Conservation (phyloP, 768 basidiomycete species). For the Suillus ampliporus region DNA sequence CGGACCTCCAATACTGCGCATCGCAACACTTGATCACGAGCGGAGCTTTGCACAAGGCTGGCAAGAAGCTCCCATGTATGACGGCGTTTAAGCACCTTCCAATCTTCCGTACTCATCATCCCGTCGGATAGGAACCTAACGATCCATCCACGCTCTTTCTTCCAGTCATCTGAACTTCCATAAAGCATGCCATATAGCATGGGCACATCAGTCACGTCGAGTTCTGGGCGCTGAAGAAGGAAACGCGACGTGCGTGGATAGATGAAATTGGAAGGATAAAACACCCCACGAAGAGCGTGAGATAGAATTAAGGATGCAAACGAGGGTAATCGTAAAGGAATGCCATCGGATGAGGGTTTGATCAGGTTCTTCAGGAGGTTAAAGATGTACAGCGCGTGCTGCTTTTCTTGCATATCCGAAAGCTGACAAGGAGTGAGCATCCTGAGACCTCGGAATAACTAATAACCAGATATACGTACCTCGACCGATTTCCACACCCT, state of each 20-base stretch:
- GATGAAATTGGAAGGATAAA: conserved; percentile 86
- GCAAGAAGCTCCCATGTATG: conserved; percentile 91
- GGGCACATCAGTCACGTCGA: conserved; percentile 86
- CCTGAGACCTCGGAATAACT: neutral
- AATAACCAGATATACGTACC: conserved; percentile 46
- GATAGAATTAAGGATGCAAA: conserved; percentile 82
- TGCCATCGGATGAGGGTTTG: conserved; percentile 43
- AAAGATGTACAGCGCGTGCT: conserved; percentile 76
- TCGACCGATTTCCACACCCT: conserved; percentile 65
- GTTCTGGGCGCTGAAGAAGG: conserved; percentile 84
- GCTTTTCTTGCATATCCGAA: conserved; percentile 78
- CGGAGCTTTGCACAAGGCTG: conserved; percentile 75
- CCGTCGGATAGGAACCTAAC: conserved; percentile 83
- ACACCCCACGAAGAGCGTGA: conserved; percentile 81
- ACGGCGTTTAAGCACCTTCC: conserved; percentile 78
- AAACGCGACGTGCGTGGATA: conserved; percentile 89
- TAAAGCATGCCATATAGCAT: conserved; percentile 91
- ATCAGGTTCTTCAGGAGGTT: conserved; percentile 65
- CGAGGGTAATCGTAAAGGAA: conserved; percentile 67
- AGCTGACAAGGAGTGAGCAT: conserved; percentile 36
- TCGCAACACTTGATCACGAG: conserved; percentile 56
- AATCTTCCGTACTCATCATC: conserved; percentile 76
- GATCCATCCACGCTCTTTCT: conserved; percentile 90
- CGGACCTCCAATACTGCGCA: conserved; percentile 71
- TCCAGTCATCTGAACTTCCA: conserved; percentile 79